Percentiles rank a stretch among this genome's conserved stretches.
Evolutionary conservation across 1,284 basidiomycete genomes (phyloP).

Genomic region (Sporisorium reilianum): DNA sequence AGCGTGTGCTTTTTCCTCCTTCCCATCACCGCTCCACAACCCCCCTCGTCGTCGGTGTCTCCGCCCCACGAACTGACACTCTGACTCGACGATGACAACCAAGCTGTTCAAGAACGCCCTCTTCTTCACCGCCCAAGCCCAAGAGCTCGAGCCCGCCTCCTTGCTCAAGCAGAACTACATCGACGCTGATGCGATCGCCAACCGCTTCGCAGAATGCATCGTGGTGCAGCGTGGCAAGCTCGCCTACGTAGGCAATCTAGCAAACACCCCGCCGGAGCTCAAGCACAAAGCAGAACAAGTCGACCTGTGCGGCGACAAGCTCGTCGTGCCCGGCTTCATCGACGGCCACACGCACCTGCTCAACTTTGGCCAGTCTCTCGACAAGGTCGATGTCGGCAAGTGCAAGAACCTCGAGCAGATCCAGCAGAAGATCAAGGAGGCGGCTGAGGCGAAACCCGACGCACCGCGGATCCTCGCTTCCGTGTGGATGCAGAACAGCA

Average conservation of each 20-base stretch:
- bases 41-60: neutral
- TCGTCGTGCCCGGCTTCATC: conserved; percentile 51
- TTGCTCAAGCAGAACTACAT: conserved; percentile 38
- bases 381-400: conserved; percentile 44
- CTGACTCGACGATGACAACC: conserved; percentile 11
- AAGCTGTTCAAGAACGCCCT: conserved; percentile 45
- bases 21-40: no score
- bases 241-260: conserved; percentile 31
- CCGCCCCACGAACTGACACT: neutral
- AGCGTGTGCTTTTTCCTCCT: no score
- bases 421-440: conserved; percentile 34
- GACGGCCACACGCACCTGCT: conserved; percentile 51
- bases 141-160: conserved; percentile 28
- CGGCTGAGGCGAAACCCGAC: conserved; percentile 33
- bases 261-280: conserved; percentile 11
- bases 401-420: conserved; percentile 48
- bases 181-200: conserved; percentile 14
- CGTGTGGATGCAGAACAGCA: conserved; percentile 51
- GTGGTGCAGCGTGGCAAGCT: conserved; percentile 30
- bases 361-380: conserved; percentile 46
- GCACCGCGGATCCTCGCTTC: conserved; percentile 38
- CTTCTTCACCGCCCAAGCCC: conserved; percentile 43
- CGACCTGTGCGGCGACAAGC: conserved; percentile 35
- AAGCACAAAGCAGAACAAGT: conserved; percentile 11
- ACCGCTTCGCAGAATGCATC: conserved; percentile 42